Base-by-base conservation (phyloP, 768 basidiomycete species). In the Phanerodontia chrysosporium region DNA sequence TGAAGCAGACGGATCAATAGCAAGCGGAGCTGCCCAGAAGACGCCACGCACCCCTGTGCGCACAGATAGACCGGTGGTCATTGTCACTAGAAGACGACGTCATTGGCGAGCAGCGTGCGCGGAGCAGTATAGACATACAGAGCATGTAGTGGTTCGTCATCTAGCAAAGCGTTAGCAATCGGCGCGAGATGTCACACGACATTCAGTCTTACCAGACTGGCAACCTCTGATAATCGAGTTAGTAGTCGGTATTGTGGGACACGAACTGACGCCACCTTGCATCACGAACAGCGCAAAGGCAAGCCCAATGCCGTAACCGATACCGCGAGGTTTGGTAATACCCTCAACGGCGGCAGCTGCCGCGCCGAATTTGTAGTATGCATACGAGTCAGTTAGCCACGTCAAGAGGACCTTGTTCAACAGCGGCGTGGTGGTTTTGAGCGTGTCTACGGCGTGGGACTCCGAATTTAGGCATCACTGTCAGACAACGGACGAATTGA, bases 301-400 rank as follows among this genome's bases (percentile, higher is more conserved):
- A 1, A 87, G 67, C 6, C 85, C 86, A 53, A 87, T 78, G 1
- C 86, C 86, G 66, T 81, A 83, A 0, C 85, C 85, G 39, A 86
- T 74, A 0, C 81, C 80, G 32, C 64, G 72, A 1, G 84, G 83
- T 51, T 71, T 62, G 10, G 63, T 36, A 57, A 77, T 48, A 36
- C 73, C 66, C 0, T 72, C 69, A 3, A 70, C 67, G 0, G 70
- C 74, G 35, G 74, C 76, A 46, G 78, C 68, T 25, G 69, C 70
- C 0, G 76, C 73, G 1, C 74, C 67, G 9, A 76, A 67, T 35
- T 68, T 73, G 66, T 68, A 69, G 58, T 74, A 80, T 24, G 68
- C 22, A 66, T 81, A 86, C 0, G 80, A 78, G 1, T 78, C 73
- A 0, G 77, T 74, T 7, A 86, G 75, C 81, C 82, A 88, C 1